Evolutionary conservation across 148 eudicot species (phyloP), one percentile per base, ranked within the genome.

Genomic region (Oxyria digyna): DNA sequence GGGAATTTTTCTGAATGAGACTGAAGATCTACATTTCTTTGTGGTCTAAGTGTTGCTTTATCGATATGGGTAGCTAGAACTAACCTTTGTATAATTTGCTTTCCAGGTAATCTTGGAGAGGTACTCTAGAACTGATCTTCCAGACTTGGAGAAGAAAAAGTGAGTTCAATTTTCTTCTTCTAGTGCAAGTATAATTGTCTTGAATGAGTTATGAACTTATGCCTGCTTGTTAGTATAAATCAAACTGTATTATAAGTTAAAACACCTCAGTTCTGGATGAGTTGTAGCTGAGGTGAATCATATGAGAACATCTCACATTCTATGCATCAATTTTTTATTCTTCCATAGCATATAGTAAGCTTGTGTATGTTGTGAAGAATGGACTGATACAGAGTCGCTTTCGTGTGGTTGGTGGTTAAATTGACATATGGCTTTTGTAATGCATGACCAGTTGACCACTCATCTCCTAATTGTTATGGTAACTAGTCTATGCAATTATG

Each of bases 111-210:
- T 93, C 62, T 91, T 83, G 54, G 96, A 93, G 73, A 87, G 87
- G 73, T 86, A 86, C 74, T 67, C 94, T 15, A 85, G 84, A 72
- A 77, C 88, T 27, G 95, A 89, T 75, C 89, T 93, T 71, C 96
- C 91, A 62, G 90, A 77, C 46, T 76, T 93, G 78, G 96, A 89
- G 68, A 93, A 93, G 88, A 89, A 79, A 78, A 93, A 93, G 96
- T 93, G 54, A 74, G 98, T 77, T 62, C 13, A 37, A 9, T 50
- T 66, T 27, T 54, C 52, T 62, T 10, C 4, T 18, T 6, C n/a
- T n/a, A n/a, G n/a, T n/a, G n/a, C n/a, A n/a, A n/a, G 13, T 43
- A 11, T 43, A 45, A 18, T n/a, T 15, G 41, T 38, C 41, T 7
- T 38, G 3, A 2, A 38, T 38, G 41, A 38, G 41, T 38, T 45